Evolutionary conservation across 352 stramenopile genomes (phyloP).

Genomic region (Pythium biforme): DNA sequence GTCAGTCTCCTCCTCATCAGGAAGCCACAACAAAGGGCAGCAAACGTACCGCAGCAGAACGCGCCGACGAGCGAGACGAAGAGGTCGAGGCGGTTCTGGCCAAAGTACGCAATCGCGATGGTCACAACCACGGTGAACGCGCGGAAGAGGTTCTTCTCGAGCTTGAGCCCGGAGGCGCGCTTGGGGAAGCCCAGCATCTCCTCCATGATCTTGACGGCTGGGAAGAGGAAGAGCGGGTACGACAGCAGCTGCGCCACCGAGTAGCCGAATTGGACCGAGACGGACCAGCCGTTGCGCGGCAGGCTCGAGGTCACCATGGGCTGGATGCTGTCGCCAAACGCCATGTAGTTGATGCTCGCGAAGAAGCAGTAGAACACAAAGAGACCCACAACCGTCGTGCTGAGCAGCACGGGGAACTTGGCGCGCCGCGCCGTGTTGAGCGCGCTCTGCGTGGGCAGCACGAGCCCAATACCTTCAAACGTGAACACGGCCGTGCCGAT

Average conservation of each 20-base stretch:
- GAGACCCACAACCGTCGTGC: slow-evolving; percentile 61
- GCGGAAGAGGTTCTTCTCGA: slow-evolving; percentile 75
- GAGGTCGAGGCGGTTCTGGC: slow-evolving; percentile 66
- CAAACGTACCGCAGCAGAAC: slow-evolving; percentile 72
- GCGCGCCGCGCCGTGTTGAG: slow-evolving; percentile 62
- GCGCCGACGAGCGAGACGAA: slow-evolving; percentile 83
- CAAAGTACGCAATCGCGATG: slow-evolving; percentile 72
- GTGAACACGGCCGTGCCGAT: slow-evolving; percentile 80
- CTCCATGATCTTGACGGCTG: slow-evolving; percentile 81
- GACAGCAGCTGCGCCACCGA: slow-evolving; percentile 71
- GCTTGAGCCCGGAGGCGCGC: slow-evolving; percentile 63
- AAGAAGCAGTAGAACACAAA: slow-evolving; percentile 86
- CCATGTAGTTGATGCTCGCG: slow-evolving; percentile 73
- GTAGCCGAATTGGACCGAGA: slow-evolving; percentile 79
- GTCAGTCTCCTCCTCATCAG: neutral
- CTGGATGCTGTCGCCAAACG: slow-evolving; percentile 61
- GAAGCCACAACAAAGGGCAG: neutral
- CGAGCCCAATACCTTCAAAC: slow-evolving; percentile 81
- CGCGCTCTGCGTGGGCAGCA: slow-evolving; percentile 69
- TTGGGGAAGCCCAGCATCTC: slow-evolving; percentile 76
- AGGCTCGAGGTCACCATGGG: slow-evolving; percentile 76
- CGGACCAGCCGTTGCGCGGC: slow-evolving; percentile 67
- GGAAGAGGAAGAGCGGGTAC: slow-evolving; percentile 81
- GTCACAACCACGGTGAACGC: slow-evolving; percentile 64
- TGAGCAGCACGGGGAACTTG: slow-evolving; percentile 60